These are phyloP conservation scores for Asterophora parasitica DNA, from an alignment of 768 basidiomycete species.

Conservation along the genomic window DNA sequence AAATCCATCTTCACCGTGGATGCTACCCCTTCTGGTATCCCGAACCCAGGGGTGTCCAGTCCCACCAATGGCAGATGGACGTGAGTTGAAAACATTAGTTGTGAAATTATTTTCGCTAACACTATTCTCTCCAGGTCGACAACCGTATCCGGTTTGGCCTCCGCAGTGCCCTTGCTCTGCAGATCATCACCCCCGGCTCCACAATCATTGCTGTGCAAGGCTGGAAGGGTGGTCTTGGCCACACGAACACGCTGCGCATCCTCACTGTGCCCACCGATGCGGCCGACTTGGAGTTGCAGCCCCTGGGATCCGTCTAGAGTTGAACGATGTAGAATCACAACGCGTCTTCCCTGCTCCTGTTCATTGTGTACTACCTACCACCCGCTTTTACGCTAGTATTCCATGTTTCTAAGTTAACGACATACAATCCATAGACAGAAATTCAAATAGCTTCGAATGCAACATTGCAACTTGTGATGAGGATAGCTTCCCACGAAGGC, in stretches of 20 bases:
- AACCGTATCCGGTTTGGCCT: slow-evolving; percentile 89
- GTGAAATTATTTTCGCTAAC: slow-evolving; percentile 10
- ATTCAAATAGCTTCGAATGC: too few species aligned
- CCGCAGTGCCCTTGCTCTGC: slow-evolving; percentile 74
- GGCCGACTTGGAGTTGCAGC: slow-evolving; percentile 72
- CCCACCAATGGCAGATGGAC: slow-evolving; percentile 96
- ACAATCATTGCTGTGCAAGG: slow-evolving; percentile 96
- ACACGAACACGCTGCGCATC: slow-evolving; percentile 88
- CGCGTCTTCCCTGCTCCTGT: background rate
- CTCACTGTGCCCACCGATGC: slow-evolving; percentile 77
- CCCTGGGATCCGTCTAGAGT: slow-evolving; percentile 18
- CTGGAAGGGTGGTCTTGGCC: slow-evolving; percentile 98
- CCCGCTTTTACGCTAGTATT: background rate
- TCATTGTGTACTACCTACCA: background rate
- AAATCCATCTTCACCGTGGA: slow-evolving; percentile 94
- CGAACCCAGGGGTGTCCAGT: slow-evolving; percentile 85
- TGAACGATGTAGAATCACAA: background rate
- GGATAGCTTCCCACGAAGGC: background rate
- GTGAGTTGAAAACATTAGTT: slow-evolving; percentile 41
- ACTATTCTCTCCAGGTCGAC: slow-evolving; percentile 53
- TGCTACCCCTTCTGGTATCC: slow-evolving; percentile 97
- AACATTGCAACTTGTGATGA: background rate
- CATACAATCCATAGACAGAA: background rate
- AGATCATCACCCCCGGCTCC: slow-evolving; percentile 82
- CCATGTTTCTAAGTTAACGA: background rate